phyloP scores from a whole-genome alignment of 2,329 filamentous ascomycete genomes.

The Cylindrodendrum hubeiense region DNA sequence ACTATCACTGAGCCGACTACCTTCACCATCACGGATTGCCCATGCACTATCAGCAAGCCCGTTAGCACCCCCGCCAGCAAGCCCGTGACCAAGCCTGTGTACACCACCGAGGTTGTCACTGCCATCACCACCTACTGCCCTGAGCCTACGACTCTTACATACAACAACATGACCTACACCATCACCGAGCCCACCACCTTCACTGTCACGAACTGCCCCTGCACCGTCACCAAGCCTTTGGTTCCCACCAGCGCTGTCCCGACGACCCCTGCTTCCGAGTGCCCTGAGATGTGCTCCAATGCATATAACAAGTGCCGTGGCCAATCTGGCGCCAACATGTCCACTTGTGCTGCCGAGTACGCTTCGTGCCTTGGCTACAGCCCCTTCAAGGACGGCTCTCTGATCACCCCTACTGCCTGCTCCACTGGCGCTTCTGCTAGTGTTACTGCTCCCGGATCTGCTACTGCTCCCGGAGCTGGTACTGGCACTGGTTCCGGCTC shows the following conservation, averaged over 20 bases:
- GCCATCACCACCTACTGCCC: constrained; percentile 77
- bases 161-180: constrained; percentile 20
- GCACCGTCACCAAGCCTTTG: not conserved
- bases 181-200: constrained; percentile 19
- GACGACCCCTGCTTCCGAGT: constrained; percentile 23
- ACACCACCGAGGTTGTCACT: constrained; percentile 72
- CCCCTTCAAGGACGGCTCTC: constrained; percentile 34
- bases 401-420: constrained; percentile 36
- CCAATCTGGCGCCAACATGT: constrained; percentile 35
- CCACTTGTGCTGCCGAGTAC: constrained; percentile 40
- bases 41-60: constrained; percentile 1
- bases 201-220: constrained; percentile 1
- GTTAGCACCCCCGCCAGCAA: no score
- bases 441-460: not conserved
- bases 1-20: constrained; percentile 19
- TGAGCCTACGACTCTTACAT: constrained; percentile 53
- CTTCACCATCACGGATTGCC: not conserved
- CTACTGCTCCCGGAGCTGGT: not conserved
- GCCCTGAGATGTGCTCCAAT: constrained; percentile 33
- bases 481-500: not conserved
- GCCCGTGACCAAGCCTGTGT: constrained; percentile 36
- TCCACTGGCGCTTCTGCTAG: constrained; percentile 6
- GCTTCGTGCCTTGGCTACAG: constrained; percentile 42
- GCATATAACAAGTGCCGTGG: constrained; percentile 35
- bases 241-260: not conserved